Percentiles rank a stretch among this genome's conserved stretches.
Conservation (phyloP, 2,329 filamentous ascomycete genomes). For the Fusarium goolgardi region DNA sequence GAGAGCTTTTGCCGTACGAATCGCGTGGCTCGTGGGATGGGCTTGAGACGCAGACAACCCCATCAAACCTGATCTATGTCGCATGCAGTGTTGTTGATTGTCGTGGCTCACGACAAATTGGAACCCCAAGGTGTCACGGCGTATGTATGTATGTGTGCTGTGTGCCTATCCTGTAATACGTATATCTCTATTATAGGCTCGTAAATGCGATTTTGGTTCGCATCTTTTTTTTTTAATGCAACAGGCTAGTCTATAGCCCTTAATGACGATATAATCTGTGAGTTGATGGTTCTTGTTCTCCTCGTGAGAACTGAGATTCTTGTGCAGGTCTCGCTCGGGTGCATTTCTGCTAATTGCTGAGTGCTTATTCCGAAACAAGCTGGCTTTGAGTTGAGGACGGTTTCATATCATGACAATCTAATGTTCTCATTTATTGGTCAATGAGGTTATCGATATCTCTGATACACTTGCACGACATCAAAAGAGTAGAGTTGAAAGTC, state of each 20-base stretch:
- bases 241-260: conserved; percentile 2
- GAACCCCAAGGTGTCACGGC: conserved; percentile 8
- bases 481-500: conserved; percentile 17
- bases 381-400: not conserved
- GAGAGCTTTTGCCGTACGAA: conserved; percentile 33
- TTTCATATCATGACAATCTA: too few relatives aligned
- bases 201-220: not conserved
- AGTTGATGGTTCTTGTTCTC: conserved; percentile 9
- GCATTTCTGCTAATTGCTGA: not conserved
- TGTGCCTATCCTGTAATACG: conserved; percentile 8
- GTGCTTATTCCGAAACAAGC: not conserved
- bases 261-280: conserved; percentile 9
- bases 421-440: not conserved
- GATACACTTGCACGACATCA: conserved; percentile 16
- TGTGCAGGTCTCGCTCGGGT: not conserved
- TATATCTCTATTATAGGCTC: not conserved
- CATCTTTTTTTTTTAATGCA: conserved; percentile 8
- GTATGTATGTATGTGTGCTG: conserved; percentile 4
- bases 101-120: conserved; percentile 7
- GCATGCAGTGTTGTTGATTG: conserved; percentile 4
- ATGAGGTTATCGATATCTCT: not conserved
- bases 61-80: conserved; percentile 12
- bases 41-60: conserved; percentile 9
- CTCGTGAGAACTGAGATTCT: conserved; percentile 8
- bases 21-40: conserved; percentile 13